Conservation (phyloP, 176 grass and related monocot genomes). For the Carex kokanica region DNA sequence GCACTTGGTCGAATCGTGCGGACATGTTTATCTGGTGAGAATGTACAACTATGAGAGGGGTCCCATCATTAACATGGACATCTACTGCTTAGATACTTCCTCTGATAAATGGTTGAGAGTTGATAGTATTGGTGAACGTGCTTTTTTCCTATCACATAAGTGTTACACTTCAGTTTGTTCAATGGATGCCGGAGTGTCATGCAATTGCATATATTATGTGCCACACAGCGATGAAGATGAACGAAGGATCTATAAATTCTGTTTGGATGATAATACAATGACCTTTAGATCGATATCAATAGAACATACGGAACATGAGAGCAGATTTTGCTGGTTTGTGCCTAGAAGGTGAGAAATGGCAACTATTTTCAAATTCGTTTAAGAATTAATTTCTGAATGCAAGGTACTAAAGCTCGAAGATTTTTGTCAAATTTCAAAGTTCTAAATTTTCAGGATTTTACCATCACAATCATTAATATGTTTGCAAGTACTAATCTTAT, state of each 20-base stretch:
- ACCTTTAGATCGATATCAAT: background rate
- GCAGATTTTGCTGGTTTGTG: background rate
- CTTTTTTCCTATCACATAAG: background rate
- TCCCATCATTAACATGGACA: background rate
- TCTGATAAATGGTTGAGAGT: background rate
- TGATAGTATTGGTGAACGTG: background rate
- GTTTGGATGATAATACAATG: conserved; percentile 1
- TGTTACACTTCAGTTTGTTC: background rate
- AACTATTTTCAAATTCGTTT: background rate
- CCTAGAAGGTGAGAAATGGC: conserved; percentile 10
- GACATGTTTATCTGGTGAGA: background rate
- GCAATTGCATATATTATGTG: conserved; percentile 8
- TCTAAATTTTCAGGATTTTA: background rate
- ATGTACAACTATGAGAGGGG: background rate
- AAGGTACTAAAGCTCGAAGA: background rate
- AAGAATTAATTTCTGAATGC: background rate
- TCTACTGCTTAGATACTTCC: background rate
- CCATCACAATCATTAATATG: background rate
- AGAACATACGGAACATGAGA: background rate
- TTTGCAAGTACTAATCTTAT: background rate
- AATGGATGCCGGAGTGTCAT: background rate
- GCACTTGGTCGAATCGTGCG: conserved; percentile 7
- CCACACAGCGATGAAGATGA: background rate
- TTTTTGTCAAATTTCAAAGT: background rate
- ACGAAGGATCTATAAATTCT: background rate